Percentiles rank a stretch among this genome's conserved stretches.
Conservation (phyloP, 2,329 filamentous ascomycete species). For the Botryotinia narcissicola region DNA sequence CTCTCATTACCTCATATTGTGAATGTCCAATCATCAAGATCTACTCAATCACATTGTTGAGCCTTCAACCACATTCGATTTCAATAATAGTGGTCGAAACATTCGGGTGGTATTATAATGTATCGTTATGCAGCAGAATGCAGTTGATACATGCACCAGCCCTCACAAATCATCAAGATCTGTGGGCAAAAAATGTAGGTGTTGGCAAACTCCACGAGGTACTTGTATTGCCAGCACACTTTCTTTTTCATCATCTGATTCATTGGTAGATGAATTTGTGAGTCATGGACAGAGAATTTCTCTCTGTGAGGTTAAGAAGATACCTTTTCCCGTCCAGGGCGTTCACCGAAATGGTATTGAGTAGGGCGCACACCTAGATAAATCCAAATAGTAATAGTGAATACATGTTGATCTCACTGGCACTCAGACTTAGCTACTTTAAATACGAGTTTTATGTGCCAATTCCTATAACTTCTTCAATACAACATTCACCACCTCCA, state of each 20-base stretch:
- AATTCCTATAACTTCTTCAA: neutral
- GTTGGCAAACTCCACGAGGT: too few relatives aligned
- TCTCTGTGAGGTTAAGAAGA: neutral
- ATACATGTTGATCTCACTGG: neutral
- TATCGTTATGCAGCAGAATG: neutral
- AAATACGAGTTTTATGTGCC: neutral
- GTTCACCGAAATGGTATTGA: neutral
- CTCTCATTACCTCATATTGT: too few relatives aligned
- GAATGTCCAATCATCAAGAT: neutral
- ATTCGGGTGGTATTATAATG: neutral
- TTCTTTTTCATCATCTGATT: neutral
- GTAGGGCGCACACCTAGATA: neutral
- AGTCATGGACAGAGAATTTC: too few relatives aligned
- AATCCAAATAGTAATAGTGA: neutral
- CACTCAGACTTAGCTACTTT: neutral
- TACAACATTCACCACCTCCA: neutral
- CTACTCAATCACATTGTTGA: neutral
- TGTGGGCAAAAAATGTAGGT: accelerated
- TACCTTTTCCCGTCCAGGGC: accelerated
- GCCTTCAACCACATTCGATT: too few relatives aligned
- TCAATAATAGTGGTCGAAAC: neutral
- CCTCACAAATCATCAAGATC: neutral
- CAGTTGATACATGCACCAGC: neutral
- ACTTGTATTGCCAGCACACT: neutral
- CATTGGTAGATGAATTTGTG: neutral